These are phyloP conservation scores for Moesziomyces globuligerus DNA, from an alignment of 1,284 basidiomycete genomes.

Conservation along the genomic window DNA sequence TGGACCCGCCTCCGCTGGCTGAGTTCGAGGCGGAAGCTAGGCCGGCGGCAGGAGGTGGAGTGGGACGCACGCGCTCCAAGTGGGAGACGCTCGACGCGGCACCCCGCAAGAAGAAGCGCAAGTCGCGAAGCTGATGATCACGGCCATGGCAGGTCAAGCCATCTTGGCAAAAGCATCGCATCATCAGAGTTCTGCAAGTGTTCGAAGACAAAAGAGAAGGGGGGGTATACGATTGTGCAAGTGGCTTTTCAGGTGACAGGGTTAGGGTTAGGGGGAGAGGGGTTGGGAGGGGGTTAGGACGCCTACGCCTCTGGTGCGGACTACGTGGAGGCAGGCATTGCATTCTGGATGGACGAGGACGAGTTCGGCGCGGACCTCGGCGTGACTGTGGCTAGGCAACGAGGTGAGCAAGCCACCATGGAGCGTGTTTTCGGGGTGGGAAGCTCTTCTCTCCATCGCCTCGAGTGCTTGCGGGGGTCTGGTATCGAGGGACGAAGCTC, in stretches of 20 bases:
- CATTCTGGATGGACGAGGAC: conserved; percentile 43
- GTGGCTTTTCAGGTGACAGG: no score
- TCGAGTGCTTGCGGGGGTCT: neutral
- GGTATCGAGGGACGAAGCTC: conserved; percentile 2
- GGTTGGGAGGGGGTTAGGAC: conserved; percentile 23
- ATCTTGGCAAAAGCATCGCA: no score
- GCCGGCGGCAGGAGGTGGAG: neutral
- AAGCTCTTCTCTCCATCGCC: neutral
- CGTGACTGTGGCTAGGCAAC: neutral
- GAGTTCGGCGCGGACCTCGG: conserved; percentile 29
- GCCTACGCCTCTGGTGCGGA: conserved; percentile 29
- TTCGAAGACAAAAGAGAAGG: no score
- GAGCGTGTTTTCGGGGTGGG: conserved; percentile 1
- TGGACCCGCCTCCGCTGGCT: no score
- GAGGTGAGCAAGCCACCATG: conserved; percentile 37
- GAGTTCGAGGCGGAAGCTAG: neutral
- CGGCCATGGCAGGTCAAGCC: no score
- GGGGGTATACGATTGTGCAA: no score
- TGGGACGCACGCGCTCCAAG: neutral
- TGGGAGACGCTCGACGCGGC: neutral
- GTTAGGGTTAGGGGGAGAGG: neutral
- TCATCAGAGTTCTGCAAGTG: no score
- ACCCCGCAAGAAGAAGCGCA: conserved; percentile 17
- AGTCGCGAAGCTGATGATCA: conserved; percentile 15
- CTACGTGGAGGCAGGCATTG: conserved; percentile 31